Evolutionary conservation across 805 yeast species (phyloP).

Genomic region (Maudiozyma barnettii): DNA sequence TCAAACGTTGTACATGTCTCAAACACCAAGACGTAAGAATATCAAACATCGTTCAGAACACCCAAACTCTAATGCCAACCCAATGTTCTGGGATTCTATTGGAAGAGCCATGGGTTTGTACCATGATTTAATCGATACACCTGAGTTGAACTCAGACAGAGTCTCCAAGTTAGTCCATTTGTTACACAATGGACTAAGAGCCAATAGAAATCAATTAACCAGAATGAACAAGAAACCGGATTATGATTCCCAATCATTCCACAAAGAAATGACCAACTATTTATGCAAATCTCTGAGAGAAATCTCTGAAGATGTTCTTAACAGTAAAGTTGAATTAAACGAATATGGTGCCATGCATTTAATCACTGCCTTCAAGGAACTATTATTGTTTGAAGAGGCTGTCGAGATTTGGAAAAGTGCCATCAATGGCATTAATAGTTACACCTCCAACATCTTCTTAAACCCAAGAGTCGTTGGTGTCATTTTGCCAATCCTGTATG

Average conservation of each 20-base stretch:
- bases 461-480: constrained; percentile 60
- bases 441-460: constrained; percentile 36
- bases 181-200: constrained; percentile 46
- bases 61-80: constrained; percentile 36
- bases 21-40: constrained; percentile 27
- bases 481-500: constrained; percentile 56
- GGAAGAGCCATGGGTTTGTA: constrained; percentile 43
- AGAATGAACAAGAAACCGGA: constrained; percentile 51
- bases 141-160: constrained; percentile 38
- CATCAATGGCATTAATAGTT: constrained; percentile 17
- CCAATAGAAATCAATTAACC: constrained; percentile 45
- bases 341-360: constrained; percentile 50
- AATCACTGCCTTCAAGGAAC: constrained; percentile 50
- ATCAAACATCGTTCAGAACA: constrained; percentile 24
- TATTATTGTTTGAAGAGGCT: constrained; percentile 52
- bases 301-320: constrained; percentile 42
- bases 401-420: constrained; percentile 59
- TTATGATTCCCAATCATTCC: constrained; percentile 49
- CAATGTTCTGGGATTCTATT: constrained; percentile 44
- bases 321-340: constrained; percentile 35
- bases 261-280: constrained; percentile 42
- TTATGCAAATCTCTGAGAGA: constrained; percentile 43
- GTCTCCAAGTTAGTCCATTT: constrained; percentile 42
- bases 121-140: constrained; percentile 37
- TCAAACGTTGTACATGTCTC: constrained; percentile 29